Percentiles rank a stretch among this genome's conserved stretches.
phyloP scores from a whole-genome alignment of 2,329 filamentous ascomycete species.

The Colletotrichum theobromicola region DNA sequence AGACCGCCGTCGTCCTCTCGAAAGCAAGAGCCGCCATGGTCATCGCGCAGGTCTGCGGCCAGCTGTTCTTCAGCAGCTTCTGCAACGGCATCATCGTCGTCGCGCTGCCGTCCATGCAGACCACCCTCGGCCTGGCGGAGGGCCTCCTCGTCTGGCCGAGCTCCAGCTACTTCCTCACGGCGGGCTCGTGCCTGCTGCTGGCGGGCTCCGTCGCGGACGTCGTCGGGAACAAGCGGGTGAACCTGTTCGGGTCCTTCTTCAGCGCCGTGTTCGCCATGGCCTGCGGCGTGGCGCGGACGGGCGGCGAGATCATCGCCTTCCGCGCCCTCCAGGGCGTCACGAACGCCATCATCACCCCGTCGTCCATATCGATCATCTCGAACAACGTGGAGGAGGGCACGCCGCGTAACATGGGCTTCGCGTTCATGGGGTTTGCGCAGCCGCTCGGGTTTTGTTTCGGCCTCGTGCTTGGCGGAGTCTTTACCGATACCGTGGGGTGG shows the following conservation, averaged over 20 bases:
- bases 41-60: background rate
- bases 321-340: constrained; percentile 3
- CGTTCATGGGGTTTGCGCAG: constrained; percentile 22
- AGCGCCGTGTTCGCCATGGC: background rate
- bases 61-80: background rate
- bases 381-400: background rate
- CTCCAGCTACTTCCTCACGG: background rate
- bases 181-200: background rate
- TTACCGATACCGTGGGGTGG: constrained; percentile 1
- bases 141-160: background rate
- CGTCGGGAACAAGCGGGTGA: background rate
- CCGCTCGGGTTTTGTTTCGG: background rate
- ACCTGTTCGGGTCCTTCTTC: constrained; percentile 1
- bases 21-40: background rate
- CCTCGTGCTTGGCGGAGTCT: background rate
- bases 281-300: background rate
- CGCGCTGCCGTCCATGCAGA: background rate
- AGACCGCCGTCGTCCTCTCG: background rate
- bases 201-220: constrained; percentile 9
- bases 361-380: constrained; percentile 1
- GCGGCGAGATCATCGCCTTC: constrained; percentile 3
- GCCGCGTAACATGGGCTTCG: constrained; percentile 35
- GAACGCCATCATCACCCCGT: constrained; percentile 1
- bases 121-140: background rate
- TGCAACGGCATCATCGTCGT: background rate